Evolutionary conservation across 768 basidiomycete species (phyloP).

Genomic region (Plicaturopsis crispa): DNA sequence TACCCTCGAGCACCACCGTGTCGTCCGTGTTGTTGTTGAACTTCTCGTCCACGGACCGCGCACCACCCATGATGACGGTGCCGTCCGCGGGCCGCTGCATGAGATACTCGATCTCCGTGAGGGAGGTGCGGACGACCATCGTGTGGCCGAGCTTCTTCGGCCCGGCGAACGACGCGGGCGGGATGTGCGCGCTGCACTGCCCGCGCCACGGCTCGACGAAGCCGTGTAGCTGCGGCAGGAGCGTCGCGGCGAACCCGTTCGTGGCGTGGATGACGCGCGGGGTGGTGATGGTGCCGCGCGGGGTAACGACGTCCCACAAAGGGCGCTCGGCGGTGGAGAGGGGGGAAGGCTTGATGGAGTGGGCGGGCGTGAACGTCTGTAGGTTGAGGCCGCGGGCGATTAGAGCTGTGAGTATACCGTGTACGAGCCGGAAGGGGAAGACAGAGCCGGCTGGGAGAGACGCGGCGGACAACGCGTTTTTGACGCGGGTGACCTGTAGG

Average conservation of each 20-base stretch:
- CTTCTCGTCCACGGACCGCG: no score
- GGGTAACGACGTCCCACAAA: slow-evolving; percentile 21
- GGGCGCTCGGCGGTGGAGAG: slow-evolving; percentile 9
- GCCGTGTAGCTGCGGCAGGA: slow-evolving; percentile 22
- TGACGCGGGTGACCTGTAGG: slow-evolving; percentile 4
- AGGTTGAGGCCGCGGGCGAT: slow-evolving; percentile 18
- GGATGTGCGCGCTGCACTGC: slow-evolving; percentile 15
- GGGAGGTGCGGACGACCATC: no score
- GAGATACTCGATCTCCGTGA: slow-evolving; percentile 11
- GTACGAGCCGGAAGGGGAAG: slow-evolving; percentile 16
- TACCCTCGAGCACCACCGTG: no score
- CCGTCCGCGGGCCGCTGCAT: slow-evolving; percentile 19
- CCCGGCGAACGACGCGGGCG: slow-evolving; percentile 14
- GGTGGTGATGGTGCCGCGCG: slow-evolving; percentile 24
- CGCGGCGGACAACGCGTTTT: slow-evolving; percentile 8
- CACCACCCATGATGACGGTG: slow-evolving; percentile 15
- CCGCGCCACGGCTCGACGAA: slow-evolving; percentile 14
- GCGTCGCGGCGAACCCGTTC: slow-evolving; percentile 36
- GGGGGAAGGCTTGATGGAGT: slow-evolving; percentile 1
- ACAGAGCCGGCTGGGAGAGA: slow-evolving; percentile 12
- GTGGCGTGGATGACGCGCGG: slow-evolving; percentile 34
- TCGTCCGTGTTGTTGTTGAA: no score
- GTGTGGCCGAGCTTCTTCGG: slow-evolving; percentile 12
- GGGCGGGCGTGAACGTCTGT: slow-evolving; percentile 20
- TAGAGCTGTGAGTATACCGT: slow-evolving; percentile 13